These are phyloP conservation scores for Narthecium ossifragum DNA, from an alignment of 106 monocot genomes.

Conservation along the genomic window DNA sequence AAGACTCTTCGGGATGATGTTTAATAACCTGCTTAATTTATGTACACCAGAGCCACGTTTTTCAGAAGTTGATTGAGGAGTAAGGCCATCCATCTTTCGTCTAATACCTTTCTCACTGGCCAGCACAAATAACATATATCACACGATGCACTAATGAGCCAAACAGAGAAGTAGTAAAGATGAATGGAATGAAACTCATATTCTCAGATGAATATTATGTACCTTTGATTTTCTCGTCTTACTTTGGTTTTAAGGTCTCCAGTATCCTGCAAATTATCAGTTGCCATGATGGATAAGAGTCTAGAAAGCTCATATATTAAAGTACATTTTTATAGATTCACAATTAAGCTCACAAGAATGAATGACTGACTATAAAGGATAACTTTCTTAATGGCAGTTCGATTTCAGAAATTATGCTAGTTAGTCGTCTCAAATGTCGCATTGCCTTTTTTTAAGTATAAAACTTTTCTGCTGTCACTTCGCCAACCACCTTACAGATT, in stretches of 20 bases:
- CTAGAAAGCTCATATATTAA: background rate
- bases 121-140: background rate
- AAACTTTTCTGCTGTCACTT: too few relatives aligned
- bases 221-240: slow-evolving; percentile 41
- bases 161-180: background rate
- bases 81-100: slow-evolving; percentile 15
- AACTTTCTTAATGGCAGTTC: background rate
- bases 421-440: too few relatives aligned
- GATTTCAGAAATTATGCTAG: too few relatives aligned
- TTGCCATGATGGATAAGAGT: too few relatives aligned
- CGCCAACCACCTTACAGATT: too few relatives aligned
- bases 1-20: background rate
- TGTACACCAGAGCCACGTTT: slow-evolving; percentile 13
- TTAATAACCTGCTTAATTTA: slow-evolving; percentile 28
- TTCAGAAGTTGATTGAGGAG: slow-evolving; percentile 7
- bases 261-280: slow-evolving; percentile 28
- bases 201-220: background rate
- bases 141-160: background rate
- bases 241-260: slow-evolving; percentile 21
- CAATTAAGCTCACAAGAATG: background rate
- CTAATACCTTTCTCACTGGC: slow-evolving; percentile 17
- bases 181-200: background rate
- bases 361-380: background rate
- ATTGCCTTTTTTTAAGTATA: too few relatives aligned
- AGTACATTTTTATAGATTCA: background rate